A percentile compares a stretch with the other conserved stretches of the same genome.
Evolutionary conservation across 164 flowering plant genomes (phyloP).

Genomic region (Aristolochia californica): DNA sequence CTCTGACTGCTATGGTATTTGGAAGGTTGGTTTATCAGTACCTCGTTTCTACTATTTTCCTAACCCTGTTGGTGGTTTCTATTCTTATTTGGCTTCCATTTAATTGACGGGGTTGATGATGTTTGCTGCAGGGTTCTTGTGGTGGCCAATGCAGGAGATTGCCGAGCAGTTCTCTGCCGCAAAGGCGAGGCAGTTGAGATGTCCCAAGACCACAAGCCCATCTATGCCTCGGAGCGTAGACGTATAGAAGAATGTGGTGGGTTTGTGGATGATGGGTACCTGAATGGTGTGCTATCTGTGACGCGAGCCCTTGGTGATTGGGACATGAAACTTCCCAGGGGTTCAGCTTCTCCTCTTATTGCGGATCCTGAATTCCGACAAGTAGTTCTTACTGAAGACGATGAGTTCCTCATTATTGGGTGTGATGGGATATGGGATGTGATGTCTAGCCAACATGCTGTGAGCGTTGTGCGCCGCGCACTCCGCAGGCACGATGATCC

Average conservation of each 20-base stretch:
- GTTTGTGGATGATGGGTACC: slow-evolving; percentile 63
- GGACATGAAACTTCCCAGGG: slow-evolving; percentile 69
- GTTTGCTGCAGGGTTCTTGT: slow-evolving; percentile 48
- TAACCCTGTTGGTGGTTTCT: not conserved
- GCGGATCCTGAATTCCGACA: slow-evolving; percentile 71
- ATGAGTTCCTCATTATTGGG: slow-evolving; percentile 77
- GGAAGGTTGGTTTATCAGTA: slow-evolving; percentile 44
- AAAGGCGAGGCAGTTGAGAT: slow-evolving; percentile 71
- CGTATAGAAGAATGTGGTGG: slow-evolving; percentile 65
- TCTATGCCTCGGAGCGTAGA: slow-evolving; percentile 32
- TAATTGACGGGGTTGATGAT: not conserved
- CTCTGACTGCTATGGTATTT: slow-evolving; percentile 61
- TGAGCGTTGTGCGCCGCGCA: slow-evolving; percentile 53
- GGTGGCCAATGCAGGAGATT: slow-evolving; percentile 91
- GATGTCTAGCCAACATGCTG: slow-evolving; percentile 81
- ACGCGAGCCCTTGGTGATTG: slow-evolving; percentile 84
- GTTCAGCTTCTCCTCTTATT: slow-evolving; percentile 63
- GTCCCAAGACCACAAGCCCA: slow-evolving; percentile 79
- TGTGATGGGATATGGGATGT: slow-evolving; percentile 97
- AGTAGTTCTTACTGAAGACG: slow-evolving; percentile 54
- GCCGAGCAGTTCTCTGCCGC: slow-evolving; percentile 82
- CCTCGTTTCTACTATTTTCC: not conserved
- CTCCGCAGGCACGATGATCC: slow-evolving; percentile 67
- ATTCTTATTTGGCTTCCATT: not conserved
- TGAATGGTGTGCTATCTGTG: slow-evolving; percentile 70